A percentile compares a stretch with the other conserved stretches of the same genome.
Conservation (phyloP, 2,329 filamentous ascomycete species). For the Xylaria sp. region DNA sequence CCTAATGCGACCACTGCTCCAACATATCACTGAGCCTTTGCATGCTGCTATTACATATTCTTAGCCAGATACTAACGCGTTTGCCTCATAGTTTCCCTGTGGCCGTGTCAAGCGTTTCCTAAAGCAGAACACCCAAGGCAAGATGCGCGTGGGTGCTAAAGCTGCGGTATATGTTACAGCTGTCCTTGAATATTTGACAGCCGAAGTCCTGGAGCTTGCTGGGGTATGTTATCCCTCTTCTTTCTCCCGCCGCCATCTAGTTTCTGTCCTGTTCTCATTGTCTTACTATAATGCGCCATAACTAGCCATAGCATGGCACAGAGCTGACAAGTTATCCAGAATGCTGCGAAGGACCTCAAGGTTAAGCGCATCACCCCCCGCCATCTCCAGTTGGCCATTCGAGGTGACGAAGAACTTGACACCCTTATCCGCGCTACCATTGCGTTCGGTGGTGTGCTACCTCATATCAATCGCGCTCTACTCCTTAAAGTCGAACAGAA, state of each 20-base stretch:
- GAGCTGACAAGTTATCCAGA: constrained; percentile 60
- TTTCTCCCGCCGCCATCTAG: constrained; percentile 22
- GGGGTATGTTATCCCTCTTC: constrained; percentile 68
- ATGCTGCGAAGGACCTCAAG: constrained; percentile 99
- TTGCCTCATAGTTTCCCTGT: constrained; percentile 83
- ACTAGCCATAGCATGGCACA: background rate
- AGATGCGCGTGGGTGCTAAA: constrained; percentile 99
- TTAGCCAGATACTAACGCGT: constrained; percentile 36
- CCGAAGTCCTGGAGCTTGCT: constrained; percentile 96
- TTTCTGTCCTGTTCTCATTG: background rate
- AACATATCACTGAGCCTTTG: constrained; percentile 13
- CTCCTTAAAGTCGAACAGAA: constrained; percentile 97
- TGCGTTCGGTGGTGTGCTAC: constrained; percentile 96
- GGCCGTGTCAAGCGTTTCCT: constrained; percentile 99
- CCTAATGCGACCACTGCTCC: background rate
- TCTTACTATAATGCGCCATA: background rate
- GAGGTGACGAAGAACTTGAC: constrained; percentile 97
- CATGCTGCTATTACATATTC: background rate
- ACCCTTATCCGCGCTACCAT: constrained; percentile 98
- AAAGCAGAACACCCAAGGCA: constrained; percentile 99
- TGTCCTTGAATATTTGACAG: constrained; percentile 97
- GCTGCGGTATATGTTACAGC: constrained; percentile 98
- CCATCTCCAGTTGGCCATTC: constrained; percentile 97
- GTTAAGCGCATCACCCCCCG: constrained; percentile 99
- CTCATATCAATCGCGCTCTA: constrained; percentile 97